Evolutionary conservation across 2,329 filamentous ascomycete species (phyloP).

Genomic region (Diplodia scrobiculata): DNA sequence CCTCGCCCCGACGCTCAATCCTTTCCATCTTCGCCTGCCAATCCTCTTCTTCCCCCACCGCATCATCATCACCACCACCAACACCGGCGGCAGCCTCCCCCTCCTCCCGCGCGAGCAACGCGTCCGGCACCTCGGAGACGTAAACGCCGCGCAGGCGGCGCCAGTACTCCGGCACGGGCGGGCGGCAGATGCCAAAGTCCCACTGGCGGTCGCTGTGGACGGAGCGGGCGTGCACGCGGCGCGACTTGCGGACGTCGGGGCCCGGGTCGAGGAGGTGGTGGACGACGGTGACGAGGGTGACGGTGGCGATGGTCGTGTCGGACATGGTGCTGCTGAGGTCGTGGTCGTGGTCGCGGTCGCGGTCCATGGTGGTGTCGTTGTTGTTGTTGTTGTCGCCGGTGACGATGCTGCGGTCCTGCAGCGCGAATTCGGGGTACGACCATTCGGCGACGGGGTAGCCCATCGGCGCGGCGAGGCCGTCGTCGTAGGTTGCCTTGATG

Average conservation of each 20-base stretch:
- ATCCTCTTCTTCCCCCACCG: too few species aligned
- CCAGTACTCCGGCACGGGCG: not conserved
- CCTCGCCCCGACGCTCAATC: too few species aligned
- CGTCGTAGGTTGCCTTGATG: not conserved
- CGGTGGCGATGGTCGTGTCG: not conserved
- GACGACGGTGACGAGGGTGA: not conserved
- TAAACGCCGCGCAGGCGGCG: not conserved
- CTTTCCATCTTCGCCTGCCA: too few species aligned
- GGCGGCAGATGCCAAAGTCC: not conserved
- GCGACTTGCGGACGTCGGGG: not conserved
- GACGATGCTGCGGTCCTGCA: not conserved
- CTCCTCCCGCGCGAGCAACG: not conserved
- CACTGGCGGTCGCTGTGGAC: not conserved
- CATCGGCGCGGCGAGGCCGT: too few species aligned
- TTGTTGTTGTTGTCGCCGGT: too few species aligned
- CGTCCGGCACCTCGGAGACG: not conserved
- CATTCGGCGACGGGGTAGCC: constrained; percentile 1
- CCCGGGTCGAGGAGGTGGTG: not conserved
- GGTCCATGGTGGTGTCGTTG: too few species aligned
- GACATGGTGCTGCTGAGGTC: not conserved
- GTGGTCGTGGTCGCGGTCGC: too few species aligned
- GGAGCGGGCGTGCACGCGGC: not conserved
- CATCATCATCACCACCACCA: too few species aligned
- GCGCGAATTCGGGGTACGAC: not conserved
- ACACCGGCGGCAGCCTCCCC: not conserved